These are phyloP conservation scores for Pezicula carpinea DNA, from an alignment of 2,329 filamentous ascomycete species.

Conservation along the genomic window DNA sequence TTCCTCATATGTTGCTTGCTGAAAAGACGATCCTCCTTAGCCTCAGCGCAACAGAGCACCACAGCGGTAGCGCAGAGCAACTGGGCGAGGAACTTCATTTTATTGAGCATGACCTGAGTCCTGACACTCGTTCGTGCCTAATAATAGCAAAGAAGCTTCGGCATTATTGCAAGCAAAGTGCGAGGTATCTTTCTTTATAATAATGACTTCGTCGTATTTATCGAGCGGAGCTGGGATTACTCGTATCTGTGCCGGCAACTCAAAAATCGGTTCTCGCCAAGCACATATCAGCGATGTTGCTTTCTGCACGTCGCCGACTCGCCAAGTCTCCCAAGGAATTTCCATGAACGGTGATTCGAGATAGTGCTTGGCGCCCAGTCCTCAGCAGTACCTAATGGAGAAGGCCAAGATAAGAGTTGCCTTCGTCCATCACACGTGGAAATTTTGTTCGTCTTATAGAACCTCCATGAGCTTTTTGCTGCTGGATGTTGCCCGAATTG, in stretches of 20 bases:
- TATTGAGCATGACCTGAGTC: background rate
- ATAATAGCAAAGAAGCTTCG: background rate
- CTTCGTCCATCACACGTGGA: no score
- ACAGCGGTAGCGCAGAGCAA: background rate
- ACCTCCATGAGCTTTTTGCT: no score
- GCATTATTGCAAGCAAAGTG: background rate
- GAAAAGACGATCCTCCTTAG: conserved; percentile 41
- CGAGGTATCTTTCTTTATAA: no score
- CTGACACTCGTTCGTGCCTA: background rate
- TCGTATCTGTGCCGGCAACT: background rate
- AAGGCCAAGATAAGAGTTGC: conserved; percentile 12
- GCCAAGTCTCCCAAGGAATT: background rate
- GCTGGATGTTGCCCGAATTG: conserved; percentile 27
- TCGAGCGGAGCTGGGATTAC: background rate
- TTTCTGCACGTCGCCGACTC: background rate
- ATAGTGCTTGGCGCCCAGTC: conserved; percentile 1
- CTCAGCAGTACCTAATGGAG: background rate
- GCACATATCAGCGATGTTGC: background rate
- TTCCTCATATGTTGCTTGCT: conserved; percentile 42
- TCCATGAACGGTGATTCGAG: background rate
- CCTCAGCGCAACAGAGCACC: background rate
- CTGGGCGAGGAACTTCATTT: background rate
- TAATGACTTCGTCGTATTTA: background rate
- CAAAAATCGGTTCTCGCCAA: background rate
- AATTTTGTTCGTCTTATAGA: no score